Conservation (phyloP, 176 grass and related monocot genomes). For the Oryza coarctata region DNA sequence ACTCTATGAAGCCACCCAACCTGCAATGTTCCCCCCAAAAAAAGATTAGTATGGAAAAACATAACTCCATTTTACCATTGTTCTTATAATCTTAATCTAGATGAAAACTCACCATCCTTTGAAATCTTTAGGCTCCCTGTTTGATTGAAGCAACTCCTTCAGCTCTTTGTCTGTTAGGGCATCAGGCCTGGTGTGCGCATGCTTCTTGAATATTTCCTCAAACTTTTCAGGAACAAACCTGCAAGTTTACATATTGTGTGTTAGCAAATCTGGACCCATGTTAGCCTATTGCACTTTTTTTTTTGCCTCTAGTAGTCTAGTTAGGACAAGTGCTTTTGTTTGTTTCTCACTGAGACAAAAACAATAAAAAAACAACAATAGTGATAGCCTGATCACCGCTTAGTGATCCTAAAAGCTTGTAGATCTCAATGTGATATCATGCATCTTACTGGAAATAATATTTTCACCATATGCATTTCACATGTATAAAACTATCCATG, state of each 20-base stretch:
- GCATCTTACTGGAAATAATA: background rate
- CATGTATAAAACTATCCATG: background rate
- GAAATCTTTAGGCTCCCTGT: conserved; percentile 58
- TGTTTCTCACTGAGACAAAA: background rate
- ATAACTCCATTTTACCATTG: background rate
- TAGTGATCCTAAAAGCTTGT: background rate
- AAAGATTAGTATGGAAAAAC: background rate
- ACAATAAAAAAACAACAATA: background rate
- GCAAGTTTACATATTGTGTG: background rate
- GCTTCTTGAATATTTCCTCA: conserved; percentile 73
- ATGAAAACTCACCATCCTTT: conserved; percentile 47
- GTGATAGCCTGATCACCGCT: background rate
- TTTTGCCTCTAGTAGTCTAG: background rate
- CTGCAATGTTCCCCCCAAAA: conserved; percentile 24
- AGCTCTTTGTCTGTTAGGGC: conserved; percentile 60
- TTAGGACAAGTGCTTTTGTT: background rate
- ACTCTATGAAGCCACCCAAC: conserved; percentile 55
- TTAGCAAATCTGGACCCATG: background rate
- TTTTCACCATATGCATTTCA: background rate
- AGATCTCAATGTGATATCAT: background rate
- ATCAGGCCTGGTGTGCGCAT: conserved; percentile 58
- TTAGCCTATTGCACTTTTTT: background rate
- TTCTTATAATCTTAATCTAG: background rate
- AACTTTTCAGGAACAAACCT: conserved; percentile 79
- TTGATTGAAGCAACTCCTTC: conserved; percentile 56